Conservation (phyloP, 2,329 filamentous ascomycete genomes). For the Colletotrichum cuscutae region DNA sequence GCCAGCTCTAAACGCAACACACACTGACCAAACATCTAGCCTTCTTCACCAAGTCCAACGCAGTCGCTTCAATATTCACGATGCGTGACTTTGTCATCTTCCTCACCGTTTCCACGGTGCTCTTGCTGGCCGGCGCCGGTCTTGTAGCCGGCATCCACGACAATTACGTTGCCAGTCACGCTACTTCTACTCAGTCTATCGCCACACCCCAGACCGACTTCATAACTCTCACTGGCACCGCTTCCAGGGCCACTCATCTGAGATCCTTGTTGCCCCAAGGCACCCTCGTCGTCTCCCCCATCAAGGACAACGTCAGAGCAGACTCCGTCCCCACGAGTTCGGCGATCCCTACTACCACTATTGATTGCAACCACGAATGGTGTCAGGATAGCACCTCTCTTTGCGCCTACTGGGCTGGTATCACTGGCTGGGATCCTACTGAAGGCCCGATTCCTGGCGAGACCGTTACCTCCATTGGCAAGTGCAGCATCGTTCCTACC, state of each 20-base stretch:
- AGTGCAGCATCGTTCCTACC: constrained; percentile 3
- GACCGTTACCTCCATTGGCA: constrained; percentile 30
- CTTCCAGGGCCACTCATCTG: not conserved
- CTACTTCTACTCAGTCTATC: not conserved
- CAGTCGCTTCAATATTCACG: not conserved
- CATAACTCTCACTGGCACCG: not conserved
- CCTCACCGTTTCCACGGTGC: not conserved
- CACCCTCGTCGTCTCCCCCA: not conserved
- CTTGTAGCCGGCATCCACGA: not conserved
- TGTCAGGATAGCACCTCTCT: constrained; percentile 39
- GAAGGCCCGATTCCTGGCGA: constrained; percentile 44
- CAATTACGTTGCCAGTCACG: not conserved
- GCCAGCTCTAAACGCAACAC: not conserved
- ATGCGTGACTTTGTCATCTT: not conserved
- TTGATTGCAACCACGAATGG: constrained; percentile 40
- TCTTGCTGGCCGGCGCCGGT: not conserved
- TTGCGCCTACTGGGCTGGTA: constrained; percentile 44
- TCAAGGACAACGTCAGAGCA: not conserved
- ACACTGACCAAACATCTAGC: not conserved
- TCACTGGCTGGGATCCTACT: constrained; percentile 42
- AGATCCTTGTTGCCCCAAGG: not conserved
- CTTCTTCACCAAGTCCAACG: not conserved
- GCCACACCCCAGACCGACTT: not conserved
- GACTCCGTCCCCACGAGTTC: not conserved
- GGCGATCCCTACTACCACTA: not conserved